Percentiles rank a stretch among this genome's conserved stretches.
Conservation (phyloP, 495 filamentous ascomycete genomes). For the Tuber aestivum region DNA sequence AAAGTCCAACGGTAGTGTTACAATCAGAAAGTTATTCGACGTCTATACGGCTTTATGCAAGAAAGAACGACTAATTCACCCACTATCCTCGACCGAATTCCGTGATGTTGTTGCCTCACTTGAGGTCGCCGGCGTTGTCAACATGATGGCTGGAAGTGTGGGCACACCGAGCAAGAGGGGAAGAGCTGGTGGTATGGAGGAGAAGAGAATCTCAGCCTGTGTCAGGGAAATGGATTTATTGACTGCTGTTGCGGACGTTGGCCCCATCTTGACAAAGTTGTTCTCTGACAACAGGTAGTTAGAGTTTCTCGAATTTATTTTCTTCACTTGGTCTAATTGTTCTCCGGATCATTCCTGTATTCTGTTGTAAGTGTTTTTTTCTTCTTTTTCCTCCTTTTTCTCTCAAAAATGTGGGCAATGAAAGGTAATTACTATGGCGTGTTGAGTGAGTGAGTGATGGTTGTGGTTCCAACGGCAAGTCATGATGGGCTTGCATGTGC, state of each 20-base stretch:
- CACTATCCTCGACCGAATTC: slow-evolving; percentile 83
- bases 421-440: neutral
- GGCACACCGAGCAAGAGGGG: slow-evolving; percentile 57
- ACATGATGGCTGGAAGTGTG: slow-evolving; percentile 54
- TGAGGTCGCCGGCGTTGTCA: slow-evolving; percentile 71
- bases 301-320: neutral
- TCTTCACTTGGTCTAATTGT: neutral
- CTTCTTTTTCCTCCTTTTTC: neutral
- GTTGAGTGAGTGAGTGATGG: neutral
- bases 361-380: neutral
- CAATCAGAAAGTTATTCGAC: slow-evolving; percentile 72
- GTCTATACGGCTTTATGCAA: slow-evolving; percentile 76
- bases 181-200: slow-evolving; percentile 52
- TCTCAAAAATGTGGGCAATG: neutral
- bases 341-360: neutral
- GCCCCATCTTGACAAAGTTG: slow-evolving; percentile 42
- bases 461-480: neutral
- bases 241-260: slow-evolving; percentile 62
- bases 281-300: slow-evolving; percentile 15
- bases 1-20: slow-evolving; percentile 54
- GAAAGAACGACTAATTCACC: slow-evolving; percentile 74
- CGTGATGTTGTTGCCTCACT: slow-evolving; percentile 84
- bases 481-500: neutral
- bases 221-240: slow-evolving; percentile 73
- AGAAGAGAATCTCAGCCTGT: slow-evolving; percentile 67